Percentiles rank a stretch among this genome's conserved stretches.
Evolutionary conservation across 805 yeast genomes (phyloP).

Genomic region (Lachancea nothofagi): DNA sequence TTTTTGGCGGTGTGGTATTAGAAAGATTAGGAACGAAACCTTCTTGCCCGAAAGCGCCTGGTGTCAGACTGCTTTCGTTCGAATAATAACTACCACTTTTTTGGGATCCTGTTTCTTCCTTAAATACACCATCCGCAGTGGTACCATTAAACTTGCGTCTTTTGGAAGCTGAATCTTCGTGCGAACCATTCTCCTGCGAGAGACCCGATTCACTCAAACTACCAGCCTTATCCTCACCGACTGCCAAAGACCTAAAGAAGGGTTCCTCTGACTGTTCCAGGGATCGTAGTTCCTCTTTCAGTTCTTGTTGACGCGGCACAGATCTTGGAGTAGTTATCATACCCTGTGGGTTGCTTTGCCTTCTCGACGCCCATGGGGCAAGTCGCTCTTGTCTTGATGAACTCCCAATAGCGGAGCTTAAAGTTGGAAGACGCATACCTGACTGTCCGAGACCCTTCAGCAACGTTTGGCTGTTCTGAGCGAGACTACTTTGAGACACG

Average conservation of each 20-base stretch:
- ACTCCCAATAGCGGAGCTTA: neutral
- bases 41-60: too few relatives aligned
- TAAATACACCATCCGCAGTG: neutral
- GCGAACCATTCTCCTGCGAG: neutral
- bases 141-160: neutral
- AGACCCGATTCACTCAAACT: too few relatives aligned
- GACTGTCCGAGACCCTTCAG: neutral
- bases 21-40: too few relatives aligned
- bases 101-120: too few relatives aligned
- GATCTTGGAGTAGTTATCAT: neutral
- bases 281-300: too few relatives aligned
- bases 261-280: too few relatives aligned
- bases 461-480: neutral
- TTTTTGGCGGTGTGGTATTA: too few relatives aligned
- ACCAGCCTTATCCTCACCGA: too few relatives aligned
- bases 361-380: neutral
- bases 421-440: neutral
- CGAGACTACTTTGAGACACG: neutral
- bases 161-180: neutral
- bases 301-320: neutral
- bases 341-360: neutral
- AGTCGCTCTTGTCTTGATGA: neutral
- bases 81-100: too few relatives aligned
- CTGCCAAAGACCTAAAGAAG: too few relatives aligned
- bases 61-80: too few relatives aligned